Base-by-base conservation (phyloP, 2,329 filamentous ascomycete genomes). In the Epichloe gansuensis region DNA sequence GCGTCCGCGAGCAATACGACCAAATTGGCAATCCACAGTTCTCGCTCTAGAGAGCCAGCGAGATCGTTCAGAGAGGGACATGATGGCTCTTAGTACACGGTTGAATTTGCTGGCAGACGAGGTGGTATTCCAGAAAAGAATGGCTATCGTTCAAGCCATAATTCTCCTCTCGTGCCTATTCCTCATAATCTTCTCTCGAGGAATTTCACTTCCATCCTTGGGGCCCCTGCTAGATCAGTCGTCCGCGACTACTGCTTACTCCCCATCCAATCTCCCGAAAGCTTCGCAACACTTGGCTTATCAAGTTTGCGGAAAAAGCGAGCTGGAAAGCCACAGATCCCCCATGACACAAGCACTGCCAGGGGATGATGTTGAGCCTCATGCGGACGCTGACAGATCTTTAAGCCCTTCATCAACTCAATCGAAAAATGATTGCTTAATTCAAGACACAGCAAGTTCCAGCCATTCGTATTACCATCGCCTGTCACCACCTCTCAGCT, bases 11-110 rank as follows among this genome's bases (percentile, higher is more conserved):
- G 53, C 87, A 96, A 65, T 97, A 97, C 66, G 91, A 97, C 63
- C 88, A 96, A 63, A 82, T 97, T 97, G 91, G 90, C 90, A 95
- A 67, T 91, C 87, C 21, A 96, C 94, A 11, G 85, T 96, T 23
- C 84, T 95, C 51, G 90, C 94, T 34, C 79, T 97, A 13, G 89
- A 96, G 64, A 84, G 82, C 42, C 91, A 96, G 66, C 83, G 89
- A 42, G 86, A 95, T 63, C 84, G 89, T 59, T 87, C 87, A 15
- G 82, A 90, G 62, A 78, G 82, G 51, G 90, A 97, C 63, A 84
- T 95, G 54, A 75, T 89, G 42, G 90, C 90, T 3, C 76, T 97
- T 50, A 87, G 84, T 60, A 73, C 82, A 8, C 80, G 93, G 25
- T 78, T 98, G 41, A 90, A 87, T 53, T 76, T 97, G 35, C 77